These are phyloP conservation scores for Amaranthus tricolor DNA, from an alignment of 179 eudicot species.

Conservation along the genomic window DNA sequence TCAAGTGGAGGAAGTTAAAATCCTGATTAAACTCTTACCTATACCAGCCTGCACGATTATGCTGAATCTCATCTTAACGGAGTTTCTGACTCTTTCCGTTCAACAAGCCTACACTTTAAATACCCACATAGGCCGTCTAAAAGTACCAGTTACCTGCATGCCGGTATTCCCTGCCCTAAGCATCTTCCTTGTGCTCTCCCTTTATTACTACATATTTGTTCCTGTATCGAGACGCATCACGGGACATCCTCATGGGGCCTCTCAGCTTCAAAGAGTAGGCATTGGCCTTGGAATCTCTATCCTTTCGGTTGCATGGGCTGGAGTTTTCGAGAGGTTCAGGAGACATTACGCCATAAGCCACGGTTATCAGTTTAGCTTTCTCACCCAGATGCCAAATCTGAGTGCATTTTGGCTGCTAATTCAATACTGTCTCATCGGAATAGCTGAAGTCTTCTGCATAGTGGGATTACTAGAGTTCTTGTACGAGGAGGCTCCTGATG, in stretches of 20 bases:
- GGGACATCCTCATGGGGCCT: slow-evolving; percentile 88
- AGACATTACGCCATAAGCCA: slow-evolving; percentile 64
- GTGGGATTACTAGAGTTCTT: slow-evolving; percentile 86
- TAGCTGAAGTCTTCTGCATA: slow-evolving; percentile 80
- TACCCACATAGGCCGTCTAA: slow-evolving; percentile 69
- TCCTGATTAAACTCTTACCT: slow-evolving; percentile 63
- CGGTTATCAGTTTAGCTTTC: slow-evolving; percentile 56
- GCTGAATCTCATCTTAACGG: slow-evolving; percentile 66
- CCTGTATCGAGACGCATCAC: slow-evolving; percentile 72
- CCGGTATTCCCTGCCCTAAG: slow-evolving; percentile 91
- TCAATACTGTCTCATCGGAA: slow-evolving; percentile 83
- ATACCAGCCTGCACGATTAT: slow-evolving; percentile 75
- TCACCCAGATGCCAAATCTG: slow-evolving; percentile 62
- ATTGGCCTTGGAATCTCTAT: slow-evolving; percentile 79
- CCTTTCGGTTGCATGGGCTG: slow-evolving; percentile 81
- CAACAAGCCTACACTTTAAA: slow-evolving; percentile 88
- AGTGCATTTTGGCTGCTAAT: slow-evolving; percentile 89
- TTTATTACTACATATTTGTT: slow-evolving; percentile 72
- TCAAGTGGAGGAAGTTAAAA: slow-evolving; percentile 93
- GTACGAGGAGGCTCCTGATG: slow-evolving; percentile 92
- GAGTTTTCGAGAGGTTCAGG: slow-evolving; percentile 72
- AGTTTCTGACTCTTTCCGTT: slow-evolving; percentile 73
- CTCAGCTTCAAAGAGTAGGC: slow-evolving; percentile 91
- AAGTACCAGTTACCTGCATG: slow-evolving; percentile 95
- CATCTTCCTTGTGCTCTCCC: slow-evolving; percentile 74